Percentiles rank a stretch among this genome's conserved stretches.
Conservation (phyloP, 306 rosid genomes). For the Herpetospermum pedunculosum region DNA sequence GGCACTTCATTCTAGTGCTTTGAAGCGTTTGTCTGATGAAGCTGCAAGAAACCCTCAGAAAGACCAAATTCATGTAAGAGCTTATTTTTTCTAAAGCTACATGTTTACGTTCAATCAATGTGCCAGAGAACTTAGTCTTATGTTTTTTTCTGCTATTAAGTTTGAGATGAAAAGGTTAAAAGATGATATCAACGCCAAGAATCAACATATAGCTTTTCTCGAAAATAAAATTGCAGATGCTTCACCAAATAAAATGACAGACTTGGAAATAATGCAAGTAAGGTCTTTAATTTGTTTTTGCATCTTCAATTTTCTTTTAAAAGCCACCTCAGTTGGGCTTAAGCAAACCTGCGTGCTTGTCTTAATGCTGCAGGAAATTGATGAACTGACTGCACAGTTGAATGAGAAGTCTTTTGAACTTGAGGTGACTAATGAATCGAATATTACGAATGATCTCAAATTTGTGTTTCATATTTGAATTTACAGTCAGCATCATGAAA, state of each 20-base stretch:
- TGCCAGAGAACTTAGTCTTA: conserved; percentile 22
- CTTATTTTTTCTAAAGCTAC: conserved; percentile 11
- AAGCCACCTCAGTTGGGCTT: background rate
- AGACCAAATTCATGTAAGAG: conserved; percentile 56
- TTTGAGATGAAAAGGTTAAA: conserved; percentile 55
- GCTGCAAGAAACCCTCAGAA: conserved; percentile 57
- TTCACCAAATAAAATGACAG: conserved; percentile 40
- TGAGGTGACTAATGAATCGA: conserved; percentile 47
- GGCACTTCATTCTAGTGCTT: conserved; percentile 80
- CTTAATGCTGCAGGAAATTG: conserved; percentile 55
- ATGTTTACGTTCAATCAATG: conserved; percentile 13
- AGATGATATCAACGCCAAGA: conserved; percentile 68
- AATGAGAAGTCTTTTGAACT: conserved; percentile 93
- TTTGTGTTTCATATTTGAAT: conserved; percentile 1
- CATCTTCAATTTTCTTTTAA: conserved; percentile 8
- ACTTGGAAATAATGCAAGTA: conserved; percentile 62
- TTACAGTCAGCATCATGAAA: background rate
- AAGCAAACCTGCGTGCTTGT: conserved; percentile 7
- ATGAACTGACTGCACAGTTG: conserved; percentile 63
- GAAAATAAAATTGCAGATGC: conserved; percentile 66
- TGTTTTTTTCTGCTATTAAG: conserved; percentile 24
- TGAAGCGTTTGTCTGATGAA: conserved; percentile 85
- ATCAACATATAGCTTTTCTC: conserved; percentile 65
- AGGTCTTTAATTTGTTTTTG: conserved; percentile 23
- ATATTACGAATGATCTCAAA: background rate